Evolutionary conservation across 331 rosid genomes (phyloP).

Genomic region (Rhamnella rubrinervis): DNA sequence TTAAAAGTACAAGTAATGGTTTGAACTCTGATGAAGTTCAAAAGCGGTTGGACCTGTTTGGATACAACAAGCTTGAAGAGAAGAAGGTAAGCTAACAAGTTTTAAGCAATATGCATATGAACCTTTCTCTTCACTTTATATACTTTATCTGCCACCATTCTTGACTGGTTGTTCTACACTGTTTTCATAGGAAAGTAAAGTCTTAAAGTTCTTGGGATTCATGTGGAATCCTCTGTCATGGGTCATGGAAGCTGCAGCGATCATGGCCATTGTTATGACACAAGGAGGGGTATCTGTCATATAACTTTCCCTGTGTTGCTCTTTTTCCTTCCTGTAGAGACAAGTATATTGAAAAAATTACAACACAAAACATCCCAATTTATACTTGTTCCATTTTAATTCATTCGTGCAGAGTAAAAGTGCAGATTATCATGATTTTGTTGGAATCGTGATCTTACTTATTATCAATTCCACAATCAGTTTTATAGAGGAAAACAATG

Average conservation of each 20-base stretch:
- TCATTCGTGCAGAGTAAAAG: constrained; percentile 32
- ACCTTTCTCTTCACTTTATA: neutral
- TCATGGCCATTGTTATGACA: constrained; percentile 68
- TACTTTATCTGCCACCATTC: neutral
- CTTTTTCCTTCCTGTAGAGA: neutral
- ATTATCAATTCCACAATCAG: constrained; percentile 69
- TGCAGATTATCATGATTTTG: constrained; percentile 61
- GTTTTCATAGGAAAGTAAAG: constrained; percentile 51
- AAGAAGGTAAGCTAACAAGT: constrained; percentile 48
- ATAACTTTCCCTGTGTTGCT: neutral
- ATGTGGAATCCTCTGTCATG: constrained; percentile 89
- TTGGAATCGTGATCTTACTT: constrained; percentile 56
- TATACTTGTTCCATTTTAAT: neutral
- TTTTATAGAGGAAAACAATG: constrained; percentile 75
- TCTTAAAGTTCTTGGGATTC: constrained; percentile 69
- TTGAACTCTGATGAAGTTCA: constrained; percentile 53
- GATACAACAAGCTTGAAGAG: constrained; percentile 71
- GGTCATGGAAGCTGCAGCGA: constrained; percentile 88
- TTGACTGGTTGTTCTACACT: neutral
- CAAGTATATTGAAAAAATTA: neutral
- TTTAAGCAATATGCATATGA: constrained; percentile 2
- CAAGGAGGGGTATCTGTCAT: constrained; percentile 55
- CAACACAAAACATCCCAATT: neutral
- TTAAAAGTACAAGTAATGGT: constrained; percentile 59
- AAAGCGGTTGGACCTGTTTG: constrained; percentile 56